Evolutionary conservation across 2,329 filamentous ascomycete species (phyloP), one percentile per base, ranked within the genome.

Genomic region (Colletotrichum sp.): DNA sequence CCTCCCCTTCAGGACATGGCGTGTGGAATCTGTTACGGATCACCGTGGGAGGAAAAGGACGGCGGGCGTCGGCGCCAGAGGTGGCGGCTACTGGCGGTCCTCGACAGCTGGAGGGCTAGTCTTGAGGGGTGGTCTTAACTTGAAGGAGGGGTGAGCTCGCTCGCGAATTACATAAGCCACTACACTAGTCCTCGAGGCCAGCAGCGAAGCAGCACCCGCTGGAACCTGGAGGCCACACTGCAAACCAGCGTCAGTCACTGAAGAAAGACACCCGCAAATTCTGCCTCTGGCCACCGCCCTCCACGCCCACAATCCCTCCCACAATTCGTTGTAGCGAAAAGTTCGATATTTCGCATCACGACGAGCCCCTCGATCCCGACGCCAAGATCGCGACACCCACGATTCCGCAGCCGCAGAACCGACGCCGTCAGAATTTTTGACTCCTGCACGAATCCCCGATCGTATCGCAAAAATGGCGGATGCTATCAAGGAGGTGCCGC

Each of bases 401-500:
- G 79, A 80, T 75, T 76, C 76, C 77, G 77, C 79, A 73, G 72
- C 78, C 78, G 80, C 80, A 78, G 78, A 80, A 77, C 52, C 79
- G 76, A 78, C 77, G 76, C 75, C 76, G 79, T 79, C 78, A 77
- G 76, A 70, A 76, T 65, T 52, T 65, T 69, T 39, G 71, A 65
- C 32, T 30, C 34, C 74, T 76, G 74, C 80, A 77, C 75, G 78
- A 80, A 77, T 76, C 59, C 72, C 67, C 72, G 72, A 73, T 76
- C 78, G 76, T 81, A 76, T 80, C 80, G 80, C 79, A 81, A 91
- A 83, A 80, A 93, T 93, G 91, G 90, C 88, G 80, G 91, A 93
- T 79, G 83, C 85, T 81, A 80, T 84, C 77, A 94, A 93, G 88
- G 93, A 95, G 85, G 87, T 87, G 85, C 92, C 94, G 85, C 91